Conservation (phyloP, 331 rosid genomes). For the Telfairia occidentalis region DNA sequence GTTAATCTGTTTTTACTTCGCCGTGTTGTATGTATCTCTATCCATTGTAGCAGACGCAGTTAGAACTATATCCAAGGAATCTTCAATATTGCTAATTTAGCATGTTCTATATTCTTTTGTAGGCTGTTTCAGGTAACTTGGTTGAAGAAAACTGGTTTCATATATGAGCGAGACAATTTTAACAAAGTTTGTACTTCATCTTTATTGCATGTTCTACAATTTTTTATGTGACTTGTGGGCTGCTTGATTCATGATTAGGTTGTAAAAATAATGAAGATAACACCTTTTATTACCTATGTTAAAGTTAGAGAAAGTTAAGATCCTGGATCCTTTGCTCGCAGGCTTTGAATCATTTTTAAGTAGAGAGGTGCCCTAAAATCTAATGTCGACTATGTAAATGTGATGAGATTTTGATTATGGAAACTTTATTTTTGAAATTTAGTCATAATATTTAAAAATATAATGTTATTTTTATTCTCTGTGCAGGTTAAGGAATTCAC, state of each 20-base stretch:
- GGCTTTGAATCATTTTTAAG: neutral
- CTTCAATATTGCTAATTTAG: slow-evolving; percentile 23
- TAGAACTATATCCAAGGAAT: neutral
- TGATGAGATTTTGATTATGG: neutral
- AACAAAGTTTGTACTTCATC: slow-evolving; percentile 67
- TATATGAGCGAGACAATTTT: slow-evolving; percentile 57
- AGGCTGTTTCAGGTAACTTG: slow-evolving; percentile 86
- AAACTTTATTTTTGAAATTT: neutral
- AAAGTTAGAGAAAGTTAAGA: neutral
- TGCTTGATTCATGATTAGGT: neutral
- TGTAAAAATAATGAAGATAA: neutral
- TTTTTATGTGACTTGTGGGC: neutral
- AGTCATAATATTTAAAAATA: neutral
- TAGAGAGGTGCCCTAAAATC: neutral
- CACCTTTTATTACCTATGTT: neutral
- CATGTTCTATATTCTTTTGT: slow-evolving; percentile 31
- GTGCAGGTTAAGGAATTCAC: slow-evolving; percentile 47
- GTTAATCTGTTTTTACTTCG: neutral
- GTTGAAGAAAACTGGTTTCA: slow-evolving; percentile 66
- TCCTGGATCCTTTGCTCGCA: neutral
- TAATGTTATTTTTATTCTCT: neutral
- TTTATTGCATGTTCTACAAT: slow-evolving; percentile 7
- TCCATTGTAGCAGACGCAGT: neutral
- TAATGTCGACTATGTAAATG: neutral
- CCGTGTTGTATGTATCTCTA: neutral